These are phyloP conservation scores for Xylariaceae sp. DNA, from an alignment of 2,329 filamentous ascomycete species.

Conservation along the genomic window DNA sequence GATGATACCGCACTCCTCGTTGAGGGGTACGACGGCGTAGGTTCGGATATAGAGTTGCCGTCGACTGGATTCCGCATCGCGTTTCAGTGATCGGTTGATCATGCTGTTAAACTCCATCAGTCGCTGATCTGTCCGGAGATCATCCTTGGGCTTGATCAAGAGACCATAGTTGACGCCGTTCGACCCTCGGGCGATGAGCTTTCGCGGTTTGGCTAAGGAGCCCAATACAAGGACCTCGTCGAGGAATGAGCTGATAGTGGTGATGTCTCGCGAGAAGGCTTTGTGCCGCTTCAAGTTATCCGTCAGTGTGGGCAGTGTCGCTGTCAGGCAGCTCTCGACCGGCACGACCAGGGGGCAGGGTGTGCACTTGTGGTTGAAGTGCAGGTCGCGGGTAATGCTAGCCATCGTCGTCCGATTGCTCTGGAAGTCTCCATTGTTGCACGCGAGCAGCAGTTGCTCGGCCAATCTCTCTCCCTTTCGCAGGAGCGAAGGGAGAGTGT, in stretches of 20 bases:
- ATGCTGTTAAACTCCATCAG: constrained; percentile 99
- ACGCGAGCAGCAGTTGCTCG: constrained; percentile 76
- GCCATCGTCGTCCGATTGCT: constrained; percentile 65
- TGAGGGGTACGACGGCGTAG: constrained; percentile 93
- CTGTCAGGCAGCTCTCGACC: constrained; percentile 78
- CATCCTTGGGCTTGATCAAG: constrained; percentile 96
- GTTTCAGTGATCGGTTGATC: constrained; percentile 92
- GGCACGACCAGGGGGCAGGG: constrained; percentile 87
- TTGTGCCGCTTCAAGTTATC: constrained; percentile 75
- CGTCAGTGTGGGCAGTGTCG: constrained; percentile 72
- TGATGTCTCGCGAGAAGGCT: constrained; percentile 81
- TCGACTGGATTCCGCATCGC: constrained; percentile 85
- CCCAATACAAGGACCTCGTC: constrained; percentile 89
- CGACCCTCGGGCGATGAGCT: constrained; percentile 81
- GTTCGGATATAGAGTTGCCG: constrained; percentile 93
- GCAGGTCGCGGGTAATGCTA: constrained; percentile 73
- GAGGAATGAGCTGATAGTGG: constrained; percentile 76
- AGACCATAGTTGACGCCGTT: constrained; percentile 88
- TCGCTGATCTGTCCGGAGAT: constrained; percentile 93
- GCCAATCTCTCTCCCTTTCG: constrained; percentile 78
- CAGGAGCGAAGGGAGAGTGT: constrained; percentile 70
- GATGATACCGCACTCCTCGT: constrained; percentile 96
- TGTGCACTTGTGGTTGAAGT: constrained; percentile 80
- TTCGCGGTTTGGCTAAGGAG: constrained; percentile 88
- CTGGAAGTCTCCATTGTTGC: constrained; percentile 72